A percentile compares a stretch with the other conserved stretches of the same genome.
phyloP scores from a whole-genome alignment of 2,329 filamentous ascomycete genomes.

The Trichophaea hybrida region DNA sequence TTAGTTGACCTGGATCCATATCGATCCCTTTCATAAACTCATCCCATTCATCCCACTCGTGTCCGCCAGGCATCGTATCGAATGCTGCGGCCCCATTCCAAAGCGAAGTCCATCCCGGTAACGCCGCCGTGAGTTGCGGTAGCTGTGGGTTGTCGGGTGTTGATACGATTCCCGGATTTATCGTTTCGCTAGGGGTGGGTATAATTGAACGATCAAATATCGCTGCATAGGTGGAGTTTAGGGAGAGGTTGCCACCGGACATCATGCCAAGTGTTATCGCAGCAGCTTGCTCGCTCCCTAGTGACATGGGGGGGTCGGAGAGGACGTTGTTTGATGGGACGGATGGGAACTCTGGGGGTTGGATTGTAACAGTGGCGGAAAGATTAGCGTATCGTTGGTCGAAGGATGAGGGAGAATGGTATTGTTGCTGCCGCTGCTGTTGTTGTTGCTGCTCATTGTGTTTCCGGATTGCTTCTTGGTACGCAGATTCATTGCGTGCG shows the following conservation, averaged over 20 bases:
- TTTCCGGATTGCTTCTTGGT: not conserved
- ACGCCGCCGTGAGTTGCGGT: not conserved
- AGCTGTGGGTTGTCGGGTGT: not conserved
- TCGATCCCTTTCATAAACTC: conserved; percentile 2
- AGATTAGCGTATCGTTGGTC: not conserved
- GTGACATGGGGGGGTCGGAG: conserved; percentile 14
- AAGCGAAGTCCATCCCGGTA: not conserved
- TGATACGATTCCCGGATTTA: not conserved
- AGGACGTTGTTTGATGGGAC: conserved; percentile 18
- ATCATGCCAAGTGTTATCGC: conserved; percentile 23
- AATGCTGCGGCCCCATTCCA: not conserved
- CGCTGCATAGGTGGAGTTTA: conserved; percentile 10
- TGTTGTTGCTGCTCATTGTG: conserved; percentile 5
- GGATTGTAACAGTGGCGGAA: conserved; percentile 10
- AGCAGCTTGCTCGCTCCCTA: conserved; percentile 23
- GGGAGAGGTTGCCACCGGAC: conserved; percentile 11
- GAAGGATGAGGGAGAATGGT: conserved; percentile 7
- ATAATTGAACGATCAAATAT: not conserved
- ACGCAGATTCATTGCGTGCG: conserved; percentile 27
- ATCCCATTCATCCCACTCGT: conserved; percentile 7
- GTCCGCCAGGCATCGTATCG: not conserved
- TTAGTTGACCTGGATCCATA: not conserved
- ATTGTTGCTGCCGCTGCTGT: conserved; percentile 5
- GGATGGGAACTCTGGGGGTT: conserved; percentile 15
- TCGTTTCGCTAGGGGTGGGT: not conserved